phyloP scores from a whole-genome alignment of 352 stramenopile genomes.

The Phytophthora sp. region DNA sequence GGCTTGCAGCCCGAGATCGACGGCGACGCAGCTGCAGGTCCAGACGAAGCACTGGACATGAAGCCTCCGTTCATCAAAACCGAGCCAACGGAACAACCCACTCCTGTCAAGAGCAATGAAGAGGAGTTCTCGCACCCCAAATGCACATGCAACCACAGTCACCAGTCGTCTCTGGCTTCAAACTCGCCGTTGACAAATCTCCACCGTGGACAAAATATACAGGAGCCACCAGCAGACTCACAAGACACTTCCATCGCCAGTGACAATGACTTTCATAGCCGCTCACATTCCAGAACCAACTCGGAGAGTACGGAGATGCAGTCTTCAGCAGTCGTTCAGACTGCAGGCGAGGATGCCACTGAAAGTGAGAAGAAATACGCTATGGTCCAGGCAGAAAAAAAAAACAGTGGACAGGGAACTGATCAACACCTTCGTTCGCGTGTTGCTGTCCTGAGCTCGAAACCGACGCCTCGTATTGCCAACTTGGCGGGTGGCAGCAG shows the following conservation, averaged over 20 bases:
- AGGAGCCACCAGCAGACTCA: too few species aligned
- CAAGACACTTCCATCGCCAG: slow-evolving; percentile 2
- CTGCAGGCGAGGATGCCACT: too few species aligned
- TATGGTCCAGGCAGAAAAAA: too few species aligned
- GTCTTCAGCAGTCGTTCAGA: too few species aligned
- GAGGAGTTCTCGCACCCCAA: not conserved
- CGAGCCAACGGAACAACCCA: not conserved
- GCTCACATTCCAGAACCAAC: not conserved
- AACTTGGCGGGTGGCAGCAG: slow-evolving; percentile 9
- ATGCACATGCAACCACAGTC: slow-evolving; percentile 6
- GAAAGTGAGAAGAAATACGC: too few species aligned
- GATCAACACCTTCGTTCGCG: not conserved
- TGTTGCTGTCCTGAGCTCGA: slow-evolving; percentile 22
- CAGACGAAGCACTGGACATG: slow-evolving; percentile 5
- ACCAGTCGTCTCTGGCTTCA: not conserved
- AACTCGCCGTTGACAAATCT: not conserved
- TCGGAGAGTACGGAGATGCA: too few species aligned
- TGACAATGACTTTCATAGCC: too few species aligned
- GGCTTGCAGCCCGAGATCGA: slow-evolving; percentile 20
- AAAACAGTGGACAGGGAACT: too few species aligned
- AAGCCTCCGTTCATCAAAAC: slow-evolving; percentile 12
- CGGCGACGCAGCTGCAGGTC: not conserved
- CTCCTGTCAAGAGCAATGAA: not conserved
- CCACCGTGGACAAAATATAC: too few species aligned
- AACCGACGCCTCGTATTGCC: slow-evolving; percentile 8